Evolutionary conservation across 192 early-diverging fungal genomes (phyloP).

Genomic region (Backusella tarrabulga): DNA sequence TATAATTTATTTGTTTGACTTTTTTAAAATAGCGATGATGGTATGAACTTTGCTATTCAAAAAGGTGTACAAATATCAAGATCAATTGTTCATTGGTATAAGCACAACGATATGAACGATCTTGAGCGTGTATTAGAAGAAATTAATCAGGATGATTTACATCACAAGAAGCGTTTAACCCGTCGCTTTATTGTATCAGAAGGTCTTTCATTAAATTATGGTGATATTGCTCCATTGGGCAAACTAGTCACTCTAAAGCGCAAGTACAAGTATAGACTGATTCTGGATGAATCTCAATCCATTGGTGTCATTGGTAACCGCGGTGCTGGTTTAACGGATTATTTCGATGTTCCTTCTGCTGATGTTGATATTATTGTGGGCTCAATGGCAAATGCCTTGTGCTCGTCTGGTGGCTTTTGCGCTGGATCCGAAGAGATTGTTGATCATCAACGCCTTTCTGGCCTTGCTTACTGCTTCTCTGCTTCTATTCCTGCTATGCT

Average conservation of each 20-base stretch:
- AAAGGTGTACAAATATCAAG: constrained; percentile 89
- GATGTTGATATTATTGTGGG: constrained; percentile 91
- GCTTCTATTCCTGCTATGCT: constrained; percentile 94
- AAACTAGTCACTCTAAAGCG: constrained; percentile 76
- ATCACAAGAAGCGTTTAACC: constrained; percentile 73
- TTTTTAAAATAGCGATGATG: constrained; percentile 71
- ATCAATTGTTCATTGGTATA: constrained; percentile 85
- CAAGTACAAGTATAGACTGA: constrained; percentile 95
- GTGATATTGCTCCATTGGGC: constrained; percentile 83
- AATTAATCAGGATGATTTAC: constrained; percentile 64
- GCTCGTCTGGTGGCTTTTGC: constrained; percentile 91
- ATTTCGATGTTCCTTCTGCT: constrained; percentile 50
- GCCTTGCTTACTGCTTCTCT: constrained; percentile 89
- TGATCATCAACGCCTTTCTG: constrained; percentile 91
- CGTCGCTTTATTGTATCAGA: constrained; percentile 95
- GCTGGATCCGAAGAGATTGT: constrained; percentile 82
- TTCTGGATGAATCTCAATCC: constrained; percentile 91
- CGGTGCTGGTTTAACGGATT: constrained; percentile 90
- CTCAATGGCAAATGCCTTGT: constrained; percentile 76
- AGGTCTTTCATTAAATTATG: constrained; percentile 85
- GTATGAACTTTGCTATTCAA: constrained; percentile 84
- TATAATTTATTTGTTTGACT: background rate
- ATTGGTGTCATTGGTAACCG: constrained; percentile 85
- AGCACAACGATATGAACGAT: constrained; percentile 97
- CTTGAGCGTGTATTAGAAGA: constrained; percentile 82